Evolutionary conservation across 805 yeast genomes (phyloP).

Genomic region (Monosporozyma servazzii): DNA sequence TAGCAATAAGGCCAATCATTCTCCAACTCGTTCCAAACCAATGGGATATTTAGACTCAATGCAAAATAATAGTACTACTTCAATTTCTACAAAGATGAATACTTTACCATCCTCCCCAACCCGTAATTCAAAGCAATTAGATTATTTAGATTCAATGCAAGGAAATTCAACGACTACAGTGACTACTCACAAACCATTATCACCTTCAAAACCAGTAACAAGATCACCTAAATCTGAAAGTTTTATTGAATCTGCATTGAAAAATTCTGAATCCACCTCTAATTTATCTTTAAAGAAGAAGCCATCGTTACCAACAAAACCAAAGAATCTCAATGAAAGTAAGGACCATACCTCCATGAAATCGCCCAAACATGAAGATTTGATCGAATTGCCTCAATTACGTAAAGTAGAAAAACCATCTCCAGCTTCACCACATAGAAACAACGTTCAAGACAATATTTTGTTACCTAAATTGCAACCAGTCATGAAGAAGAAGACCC

Average conservation of each 20-base stretch:
- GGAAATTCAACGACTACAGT: conserved; percentile 3
- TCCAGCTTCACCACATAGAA: background rate
- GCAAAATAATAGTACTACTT: conserved; percentile 8
- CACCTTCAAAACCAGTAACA: conserved; percentile 11
- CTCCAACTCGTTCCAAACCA: background rate
- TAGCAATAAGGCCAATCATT: background rate
- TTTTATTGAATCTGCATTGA: conserved; percentile 19
- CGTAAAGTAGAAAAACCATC: conserved; percentile 8
- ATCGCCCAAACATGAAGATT: conserved; percentile 1
- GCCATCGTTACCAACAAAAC: conserved; percentile 13
- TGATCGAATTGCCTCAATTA: conserved; percentile 8
- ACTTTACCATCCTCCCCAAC: background rate
- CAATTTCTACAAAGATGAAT: background rate
- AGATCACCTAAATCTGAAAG: conserved; percentile 9
- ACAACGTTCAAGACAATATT: conserved; percentile 2
- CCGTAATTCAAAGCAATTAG: conserved; percentile 3
- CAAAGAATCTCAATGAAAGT: conserved; percentile 4
- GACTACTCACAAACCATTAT: conserved; percentile 7
- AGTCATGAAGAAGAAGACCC: background rate
- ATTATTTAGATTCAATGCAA: conserved; percentile 19
- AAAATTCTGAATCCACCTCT: conserved; percentile 3
- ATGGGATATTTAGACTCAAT: conserved; percentile 19
- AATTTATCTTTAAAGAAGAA: conserved; percentile 3
- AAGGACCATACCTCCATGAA: conserved; percentile 12
- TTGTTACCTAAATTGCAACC: conserved; percentile 14